Percentiles rank a stretch among this genome's conserved stretches.
Evolutionary conservation across 2,329 filamentous ascomycete genomes (phyloP).

Genomic region (Lasiodiplodia theobromae): DNA sequence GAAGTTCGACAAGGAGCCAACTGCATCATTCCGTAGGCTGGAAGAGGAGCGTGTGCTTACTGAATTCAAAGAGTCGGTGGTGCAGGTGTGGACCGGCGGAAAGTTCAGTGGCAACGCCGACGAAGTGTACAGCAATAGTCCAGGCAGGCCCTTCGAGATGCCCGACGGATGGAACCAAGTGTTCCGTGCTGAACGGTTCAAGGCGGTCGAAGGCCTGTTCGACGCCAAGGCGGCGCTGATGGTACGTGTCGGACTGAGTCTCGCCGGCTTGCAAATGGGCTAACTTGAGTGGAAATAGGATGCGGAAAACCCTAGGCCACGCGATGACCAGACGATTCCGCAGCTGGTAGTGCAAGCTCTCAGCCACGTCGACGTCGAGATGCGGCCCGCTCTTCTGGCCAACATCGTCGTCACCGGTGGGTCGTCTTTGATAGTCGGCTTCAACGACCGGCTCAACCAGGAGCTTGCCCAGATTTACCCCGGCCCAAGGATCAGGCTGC

Average conservation of each 20-base stretch:
- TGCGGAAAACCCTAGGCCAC: constrained; percentile 60
- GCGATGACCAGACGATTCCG: constrained; percentile 80
- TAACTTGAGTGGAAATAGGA: constrained; percentile 39
- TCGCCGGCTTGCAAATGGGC: background rate
- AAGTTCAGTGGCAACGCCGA: constrained; percentile 71
- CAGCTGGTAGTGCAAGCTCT: constrained; percentile 81
- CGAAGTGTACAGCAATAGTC: constrained; percentile 74
- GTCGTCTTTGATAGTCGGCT: constrained; percentile 84
- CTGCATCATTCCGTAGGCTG: constrained; percentile 77
- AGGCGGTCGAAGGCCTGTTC: constrained; percentile 87
- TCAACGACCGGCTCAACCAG: constrained; percentile 86
- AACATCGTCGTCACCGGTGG: constrained; percentile 95
- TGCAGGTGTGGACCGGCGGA: constrained; percentile 88
- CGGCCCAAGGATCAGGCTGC: constrained; percentile 83
- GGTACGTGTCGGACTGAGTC: background rate
- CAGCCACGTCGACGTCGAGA: constrained; percentile 83
- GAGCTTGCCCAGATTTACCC: constrained; percentile 86
- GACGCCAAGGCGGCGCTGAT: constrained; percentile 78
- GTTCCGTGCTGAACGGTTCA: constrained; percentile 88
- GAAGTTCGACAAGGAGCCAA: constrained; percentile 68
- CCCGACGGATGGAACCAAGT: constrained; percentile 96
- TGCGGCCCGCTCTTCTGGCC: constrained; percentile 79
- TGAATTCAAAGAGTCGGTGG: constrained; percentile 97
- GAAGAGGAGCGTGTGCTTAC: constrained; percentile 93
- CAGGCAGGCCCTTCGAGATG: constrained; percentile 93